Percentiles rank a stretch among this genome's conserved stretches.
These are phyloP conservation scores for Amoebophrya sp. DNA, from an alignment of 169 alveolate species.

Conservation along the genomic window DNA sequence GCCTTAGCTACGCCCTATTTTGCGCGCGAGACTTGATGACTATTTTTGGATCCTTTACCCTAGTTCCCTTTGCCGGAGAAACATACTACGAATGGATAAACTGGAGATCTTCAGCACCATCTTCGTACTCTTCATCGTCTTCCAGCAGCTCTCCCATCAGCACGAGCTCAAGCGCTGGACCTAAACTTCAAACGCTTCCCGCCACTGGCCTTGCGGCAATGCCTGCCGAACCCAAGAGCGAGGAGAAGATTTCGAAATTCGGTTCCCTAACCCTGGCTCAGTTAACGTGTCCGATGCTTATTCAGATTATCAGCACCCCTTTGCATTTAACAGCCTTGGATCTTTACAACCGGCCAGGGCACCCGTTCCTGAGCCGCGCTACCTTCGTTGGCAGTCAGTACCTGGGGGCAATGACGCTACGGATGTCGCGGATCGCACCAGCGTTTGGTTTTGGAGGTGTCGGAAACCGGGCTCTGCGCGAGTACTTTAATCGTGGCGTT, in stretches of 20 bases:
- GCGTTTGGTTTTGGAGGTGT: background rate
- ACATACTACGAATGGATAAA: background rate
- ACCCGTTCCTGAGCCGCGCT: background rate
- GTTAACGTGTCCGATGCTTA: conserved; percentile 17
- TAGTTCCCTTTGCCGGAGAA: background rate
- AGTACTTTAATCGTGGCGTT: background rate
- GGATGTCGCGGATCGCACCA: background rate
- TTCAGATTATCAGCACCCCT: background rate
- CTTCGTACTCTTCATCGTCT: too few relatives aligned
- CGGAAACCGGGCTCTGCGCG: background rate
- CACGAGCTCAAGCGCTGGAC: background rate
- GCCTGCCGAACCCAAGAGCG: background rate
- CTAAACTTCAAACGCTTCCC: background rate
- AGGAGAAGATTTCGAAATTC: background rate
- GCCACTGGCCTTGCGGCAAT: background rate
- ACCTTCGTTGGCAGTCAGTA: background rate
- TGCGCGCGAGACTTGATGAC: background rate
- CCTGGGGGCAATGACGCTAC: conserved; percentile 15
- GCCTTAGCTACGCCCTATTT: background rate
- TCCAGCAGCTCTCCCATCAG: background rate
- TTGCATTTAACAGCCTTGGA: background rate
- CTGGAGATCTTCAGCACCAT: too few relatives aligned
- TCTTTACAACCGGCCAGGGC: background rate
- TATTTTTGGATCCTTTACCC: background rate
- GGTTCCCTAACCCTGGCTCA: background rate